Evolutionary conservation across 2,329 filamentous ascomycete genomes (phyloP).

Genomic region (Trichoderma atroviride): DNA sequence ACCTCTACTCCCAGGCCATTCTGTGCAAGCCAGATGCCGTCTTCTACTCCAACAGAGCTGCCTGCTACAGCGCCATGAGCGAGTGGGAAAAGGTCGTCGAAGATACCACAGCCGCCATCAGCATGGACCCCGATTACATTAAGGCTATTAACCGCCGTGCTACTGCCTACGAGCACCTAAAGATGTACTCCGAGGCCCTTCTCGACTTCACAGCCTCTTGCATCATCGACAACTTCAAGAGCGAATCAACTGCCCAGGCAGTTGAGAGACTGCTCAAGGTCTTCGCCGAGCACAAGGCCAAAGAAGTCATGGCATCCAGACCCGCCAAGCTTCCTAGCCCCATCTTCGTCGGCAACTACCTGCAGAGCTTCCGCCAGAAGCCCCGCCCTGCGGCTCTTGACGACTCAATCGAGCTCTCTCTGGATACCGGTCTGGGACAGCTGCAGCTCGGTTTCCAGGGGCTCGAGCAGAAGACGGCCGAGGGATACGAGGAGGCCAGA

Average conservation of each 20-base stretch:
- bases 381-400: constrained; percentile 79
- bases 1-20: constrained; percentile 93
- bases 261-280: constrained; percentile 95
- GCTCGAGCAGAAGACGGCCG: constrained; percentile 82
- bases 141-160: constrained; percentile 97
- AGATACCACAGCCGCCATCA: constrained; percentile 92
- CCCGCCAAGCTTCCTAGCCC: constrained; percentile 87
- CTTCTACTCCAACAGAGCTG: constrained; percentile 98
- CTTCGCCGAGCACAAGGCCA: constrained; percentile 92
- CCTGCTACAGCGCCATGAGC: constrained; percentile 91
- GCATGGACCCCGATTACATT: constrained; percentile 92
- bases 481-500: constrained; percentile 88
- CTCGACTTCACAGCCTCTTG: constrained; percentile 98
- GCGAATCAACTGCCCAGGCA: constrained; percentile 81
- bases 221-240: constrained; percentile 97
- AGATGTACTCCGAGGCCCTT: constrained; percentile 88
- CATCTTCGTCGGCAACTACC: constrained; percentile 97
- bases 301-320: constrained; percentile 85
- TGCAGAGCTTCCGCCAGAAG: constrained; percentile 93
- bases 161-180: constrained; percentile 93
- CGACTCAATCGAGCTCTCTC: constrained; percentile 74
- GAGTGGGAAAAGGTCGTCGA: constrained; percentile 97
- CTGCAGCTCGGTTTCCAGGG: constrained; percentile 80
- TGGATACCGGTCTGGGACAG: constrained; percentile 81
- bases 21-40: constrained; percentile 96